Conservation (phyloP, 2,329 filamentous ascomycete species). For the Neonectria coccinea region DNA sequence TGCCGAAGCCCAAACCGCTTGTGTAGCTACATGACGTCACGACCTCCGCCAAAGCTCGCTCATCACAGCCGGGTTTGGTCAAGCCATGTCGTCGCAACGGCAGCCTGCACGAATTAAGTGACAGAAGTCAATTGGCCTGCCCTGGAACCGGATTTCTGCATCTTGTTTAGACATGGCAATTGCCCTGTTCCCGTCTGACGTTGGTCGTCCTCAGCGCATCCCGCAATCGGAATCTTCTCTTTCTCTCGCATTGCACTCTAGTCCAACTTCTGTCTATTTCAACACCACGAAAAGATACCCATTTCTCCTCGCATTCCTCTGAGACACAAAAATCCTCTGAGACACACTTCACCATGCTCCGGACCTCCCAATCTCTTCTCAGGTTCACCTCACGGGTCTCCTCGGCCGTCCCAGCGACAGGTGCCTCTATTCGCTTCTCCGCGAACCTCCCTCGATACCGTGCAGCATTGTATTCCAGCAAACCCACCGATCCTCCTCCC, state of each 20-base stretch:
- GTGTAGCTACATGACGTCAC: constrained; percentile 43
- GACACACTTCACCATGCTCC: constrained; percentile 46
- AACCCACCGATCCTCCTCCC: constrained; percentile 41
- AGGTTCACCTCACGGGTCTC: constrained; percentile 37
- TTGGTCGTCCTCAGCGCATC: background rate
- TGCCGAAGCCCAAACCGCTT: constrained; percentile 7
- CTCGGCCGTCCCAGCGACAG: constrained; percentile 12
- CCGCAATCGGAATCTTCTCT: background rate
- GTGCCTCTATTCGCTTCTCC: constrained; percentile 24
- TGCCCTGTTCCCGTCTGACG: background rate
- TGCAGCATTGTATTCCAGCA: constrained; percentile 42
- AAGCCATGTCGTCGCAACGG: constrained; percentile 40
- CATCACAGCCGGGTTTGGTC: constrained; percentile 16
- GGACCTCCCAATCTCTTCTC: constrained; percentile 43
- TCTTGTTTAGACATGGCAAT: background rate
- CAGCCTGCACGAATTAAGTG: constrained; percentile 10
- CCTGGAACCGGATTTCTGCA: constrained; percentile 13
- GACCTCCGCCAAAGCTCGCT: constrained; percentile 29
- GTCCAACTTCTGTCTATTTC: background rate
- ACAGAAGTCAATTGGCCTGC: constrained; percentile 16
- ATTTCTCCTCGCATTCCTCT: background rate
- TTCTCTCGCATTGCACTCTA: constrained; percentile 1
- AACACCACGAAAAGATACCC: constrained; percentile 4
- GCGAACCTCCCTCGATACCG: constrained; percentile 29
- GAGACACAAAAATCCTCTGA: background rate